Evolutionary conservation across 2,329 filamentous ascomycete species (phyloP).

Genomic region (Cladophialophora exuberans): DNA sequence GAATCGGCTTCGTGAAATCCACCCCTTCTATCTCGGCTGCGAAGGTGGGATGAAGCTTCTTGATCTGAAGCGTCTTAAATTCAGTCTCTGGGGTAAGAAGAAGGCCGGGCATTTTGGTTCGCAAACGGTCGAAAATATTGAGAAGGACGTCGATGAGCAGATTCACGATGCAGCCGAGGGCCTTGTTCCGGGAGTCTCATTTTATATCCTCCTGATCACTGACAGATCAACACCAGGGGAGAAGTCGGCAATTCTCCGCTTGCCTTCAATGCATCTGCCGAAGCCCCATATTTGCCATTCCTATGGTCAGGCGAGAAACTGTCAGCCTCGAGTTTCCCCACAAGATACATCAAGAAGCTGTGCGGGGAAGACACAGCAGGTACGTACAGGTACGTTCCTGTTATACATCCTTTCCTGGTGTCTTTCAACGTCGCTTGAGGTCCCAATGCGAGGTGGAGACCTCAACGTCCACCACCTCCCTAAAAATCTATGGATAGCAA

Average conservation of each 20-base stretch:
- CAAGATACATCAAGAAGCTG: conserved; percentile 5
- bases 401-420: neutral
- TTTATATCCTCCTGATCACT: neutral
- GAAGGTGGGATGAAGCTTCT: conserved; percentile 40
- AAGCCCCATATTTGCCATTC: conserved; percentile 21
- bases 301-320: conserved; percentile 6
- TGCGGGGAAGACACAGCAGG: conserved; percentile 11
- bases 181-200: no score
- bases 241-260: conserved; percentile 17
- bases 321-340: conserved; percentile 20
- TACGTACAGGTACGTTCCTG: neutral
- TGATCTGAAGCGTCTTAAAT: conserved; percentile 22
- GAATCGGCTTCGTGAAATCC: conserved; percentile 40
- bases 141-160: no score
- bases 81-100: conserved; percentile 22
- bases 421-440: no score
- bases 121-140: neutral
- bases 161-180: no score
- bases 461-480: no score
- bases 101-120: conserved; percentile 19
- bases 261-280: conserved; percentile 20
- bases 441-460: no score
- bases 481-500: no score
- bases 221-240: neutral
- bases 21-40: conserved; percentile 44